These are phyloP conservation scores for Solanum sitiens DNA, from an alignment of 257 asterid genomes.

Conservation along the genomic window DNA sequence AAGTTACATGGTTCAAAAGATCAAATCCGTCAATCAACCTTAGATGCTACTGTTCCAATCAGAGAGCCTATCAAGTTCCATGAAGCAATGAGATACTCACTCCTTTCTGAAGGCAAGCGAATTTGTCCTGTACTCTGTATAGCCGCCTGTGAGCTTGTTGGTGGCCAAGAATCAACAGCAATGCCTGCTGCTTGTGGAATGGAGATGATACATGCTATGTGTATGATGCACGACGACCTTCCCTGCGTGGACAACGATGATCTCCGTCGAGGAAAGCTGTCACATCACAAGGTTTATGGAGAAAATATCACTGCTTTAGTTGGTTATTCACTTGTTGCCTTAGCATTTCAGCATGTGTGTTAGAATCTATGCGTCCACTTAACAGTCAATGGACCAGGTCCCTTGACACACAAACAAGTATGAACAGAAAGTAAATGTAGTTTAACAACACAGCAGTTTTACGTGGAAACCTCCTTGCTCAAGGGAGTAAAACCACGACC, in stretches of 20 bases:
- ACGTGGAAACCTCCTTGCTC: too few relatives aligned
- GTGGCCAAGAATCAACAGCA: conserved; percentile 32
- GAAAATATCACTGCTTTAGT: conserved; percentile 40
- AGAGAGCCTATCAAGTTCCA: conserved; percentile 32
- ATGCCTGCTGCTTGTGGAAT: conserved; percentile 60
- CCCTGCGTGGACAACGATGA: conserved; percentile 63
- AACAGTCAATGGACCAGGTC: too few relatives aligned
- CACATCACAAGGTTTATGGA: conserved; percentile 44
- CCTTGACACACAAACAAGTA: too few relatives aligned
- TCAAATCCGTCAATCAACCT: conserved; percentile 25
- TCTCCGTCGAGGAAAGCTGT: conserved; percentile 43
- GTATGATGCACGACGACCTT: conserved; percentile 57
- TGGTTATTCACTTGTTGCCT: conserved; percentile 45
- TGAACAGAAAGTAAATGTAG: too few relatives aligned
- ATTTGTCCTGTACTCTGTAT: conserved; percentile 47
- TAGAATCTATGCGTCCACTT: too few relatives aligned
- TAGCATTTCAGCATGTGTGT: conserved; percentile 45
- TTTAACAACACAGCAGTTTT: too few relatives aligned
- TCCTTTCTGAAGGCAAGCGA: conserved; percentile 59
- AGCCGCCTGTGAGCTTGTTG: conserved; percentile 57
- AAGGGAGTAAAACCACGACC: too few relatives aligned
- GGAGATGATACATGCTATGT: conserved; percentile 61
- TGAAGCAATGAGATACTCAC: conserved; percentile 55
- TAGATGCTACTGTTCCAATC: conserved; percentile 23
- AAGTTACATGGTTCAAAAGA: conserved; percentile 30